Evolutionary conservation across 192 early-diverging fungal genomes (phyloP).

Genomic region (Ambispora gerdemannii): DNA sequence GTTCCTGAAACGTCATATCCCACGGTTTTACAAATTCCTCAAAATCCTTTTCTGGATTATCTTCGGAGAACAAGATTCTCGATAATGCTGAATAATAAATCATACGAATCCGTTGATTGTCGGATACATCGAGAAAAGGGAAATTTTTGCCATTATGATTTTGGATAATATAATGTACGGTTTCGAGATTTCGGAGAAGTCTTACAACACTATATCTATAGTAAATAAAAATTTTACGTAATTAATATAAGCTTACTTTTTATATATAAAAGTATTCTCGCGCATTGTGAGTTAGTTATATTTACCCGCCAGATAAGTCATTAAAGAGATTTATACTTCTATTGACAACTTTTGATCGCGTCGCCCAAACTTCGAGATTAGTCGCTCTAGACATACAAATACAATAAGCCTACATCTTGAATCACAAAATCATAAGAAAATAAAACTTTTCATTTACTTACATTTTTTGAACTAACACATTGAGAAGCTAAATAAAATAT

Average conservation of each 20-base stretch:
- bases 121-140: slow-evolving; percentile 61
- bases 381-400: slow-evolving; percentile 47
- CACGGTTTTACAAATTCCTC: slow-evolving; percentile 73
- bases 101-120: slow-evolving; percentile 52
- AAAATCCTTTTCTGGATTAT: slow-evolving; percentile 58
- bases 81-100: slow-evolving; percentile 78
- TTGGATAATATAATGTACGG: slow-evolving; percentile 59
- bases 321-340: slow-evolving; percentile 71
- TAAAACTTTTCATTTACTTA: slow-evolving; percentile 31
- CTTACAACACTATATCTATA: slow-evolving; percentile 70
- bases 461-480: slow-evolving; percentile 66
- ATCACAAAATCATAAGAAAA: background rate
- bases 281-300: too few relatives aligned
- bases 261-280: too few relatives aligned
- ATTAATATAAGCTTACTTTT: too few relatives aligned
- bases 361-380: slow-evolving; percentile 62
- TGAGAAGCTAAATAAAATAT: slow-evolving; percentile 40
- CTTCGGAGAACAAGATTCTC: slow-evolving; percentile 70
- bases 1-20: slow-evolving; percentile 50
- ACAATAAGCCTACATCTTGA: background rate
- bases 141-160: slow-evolving; percentile 74
- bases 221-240: too few relatives aligned
- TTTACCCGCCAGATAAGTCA: slow-evolving; percentile 68
- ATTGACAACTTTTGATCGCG: slow-evolving; percentile 52
- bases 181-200: slow-evolving; percentile 74